Conservation (phyloP, 805 yeast species). For the Yarrowia keelungensis region DNA sequence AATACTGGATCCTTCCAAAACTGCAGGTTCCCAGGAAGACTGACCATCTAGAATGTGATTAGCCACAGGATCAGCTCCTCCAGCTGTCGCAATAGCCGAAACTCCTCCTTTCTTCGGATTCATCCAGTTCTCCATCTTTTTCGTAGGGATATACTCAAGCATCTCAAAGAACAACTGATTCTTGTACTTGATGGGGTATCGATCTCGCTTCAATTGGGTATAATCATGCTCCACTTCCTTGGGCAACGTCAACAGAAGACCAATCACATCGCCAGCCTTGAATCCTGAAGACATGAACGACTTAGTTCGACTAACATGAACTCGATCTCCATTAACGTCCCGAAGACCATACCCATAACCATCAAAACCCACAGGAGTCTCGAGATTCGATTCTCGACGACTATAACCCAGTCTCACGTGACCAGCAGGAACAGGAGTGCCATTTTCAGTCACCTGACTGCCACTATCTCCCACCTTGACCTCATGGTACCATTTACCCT, state of each 20-base stretch:
- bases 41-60: conserved; percentile 40
- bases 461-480: conserved; percentile 60
- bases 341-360: conserved; percentile 92
- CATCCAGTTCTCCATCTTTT: conserved; percentile 73
- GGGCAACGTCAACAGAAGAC: conserved; percentile 78
- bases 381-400: conserved; percentile 84
- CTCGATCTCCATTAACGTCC: conserved; percentile 74
- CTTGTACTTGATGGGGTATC: conserved; percentile 84
- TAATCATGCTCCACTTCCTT: conserved; percentile 43
- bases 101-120: conserved; percentile 47
- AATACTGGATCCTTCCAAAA: conserved; percentile 59
- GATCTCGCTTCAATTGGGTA: conserved; percentile 71
- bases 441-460: conserved; percentile 36
- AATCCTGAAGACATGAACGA: conserved; percentile 61
- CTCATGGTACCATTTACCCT: conserved; percentile 84
- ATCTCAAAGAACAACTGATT: conserved; percentile 82
- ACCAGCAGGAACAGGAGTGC: conserved; percentile 40
- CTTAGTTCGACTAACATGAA: conserved; percentile 75
- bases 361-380: conserved; percentile 95
- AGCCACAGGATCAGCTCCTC: conserved; percentile 45
- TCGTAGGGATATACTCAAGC: conserved; percentile 75
- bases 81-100: conserved; percentile 35
- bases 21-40: conserved; percentile 45
- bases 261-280: conserved; percentile 79
- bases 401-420: conserved; percentile 87